Conservation (phyloP, 164 flowering plant species). For the Euptelea pleiosperma region DNA sequence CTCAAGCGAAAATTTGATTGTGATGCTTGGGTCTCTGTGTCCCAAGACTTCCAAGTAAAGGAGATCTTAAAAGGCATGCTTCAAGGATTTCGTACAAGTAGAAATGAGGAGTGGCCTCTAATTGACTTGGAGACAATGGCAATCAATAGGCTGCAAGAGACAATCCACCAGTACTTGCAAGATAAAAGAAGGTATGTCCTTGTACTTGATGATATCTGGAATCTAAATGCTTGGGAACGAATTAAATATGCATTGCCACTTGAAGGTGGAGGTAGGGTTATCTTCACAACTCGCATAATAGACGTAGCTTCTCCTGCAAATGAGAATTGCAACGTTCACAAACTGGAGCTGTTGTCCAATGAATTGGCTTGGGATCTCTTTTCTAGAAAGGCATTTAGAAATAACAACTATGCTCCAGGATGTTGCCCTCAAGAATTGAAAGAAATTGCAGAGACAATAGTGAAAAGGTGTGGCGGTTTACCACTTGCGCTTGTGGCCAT, state of each 20-base stretch:
- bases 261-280: not conserved
- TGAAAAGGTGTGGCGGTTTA: slow-evolving; percentile 2
- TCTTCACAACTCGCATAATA: slow-evolving; percentile 11
- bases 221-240: not conserved
- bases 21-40: not conserved
- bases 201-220: slow-evolving; percentile 1
- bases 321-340: not conserved
- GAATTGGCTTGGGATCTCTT: slow-evolving; percentile 13
- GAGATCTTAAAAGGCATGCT: not conserved
- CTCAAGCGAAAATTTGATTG: too few species aligned
- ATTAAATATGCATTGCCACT: not conserved
- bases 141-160: not conserved
- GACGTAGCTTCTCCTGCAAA: not conserved
- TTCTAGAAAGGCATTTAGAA: slow-evolving; percentile 8
- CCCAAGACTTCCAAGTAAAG: not conserved
- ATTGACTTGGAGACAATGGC: not conserved
- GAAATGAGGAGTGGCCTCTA: too few species aligned
- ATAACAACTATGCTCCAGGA: not conserved
- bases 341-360: not conserved
- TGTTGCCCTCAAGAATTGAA: not conserved
- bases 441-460: not conserved
- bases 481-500: too few species aligned
- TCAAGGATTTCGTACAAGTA: not conserved
- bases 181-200: not conserved
- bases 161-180: not conserved